phyloP scores from a whole-genome alignment of 805 yeast species.

The Lipomyces orientalis region DNA sequence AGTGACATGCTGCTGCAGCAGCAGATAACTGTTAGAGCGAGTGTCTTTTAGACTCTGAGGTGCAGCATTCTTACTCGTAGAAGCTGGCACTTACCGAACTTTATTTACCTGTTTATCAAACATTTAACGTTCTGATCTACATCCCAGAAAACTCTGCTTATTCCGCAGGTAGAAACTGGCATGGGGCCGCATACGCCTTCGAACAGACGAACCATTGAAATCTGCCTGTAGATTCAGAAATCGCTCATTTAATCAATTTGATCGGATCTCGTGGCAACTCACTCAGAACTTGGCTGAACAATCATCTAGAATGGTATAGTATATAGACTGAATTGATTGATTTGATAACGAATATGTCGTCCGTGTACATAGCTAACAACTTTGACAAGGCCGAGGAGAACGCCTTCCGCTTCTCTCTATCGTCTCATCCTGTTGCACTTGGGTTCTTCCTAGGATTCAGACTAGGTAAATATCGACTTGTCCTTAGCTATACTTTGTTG shows the following conservation, averaged over 20 bases:
- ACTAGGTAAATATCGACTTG: conserved; percentile 47
- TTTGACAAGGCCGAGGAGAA: conserved; percentile 29
- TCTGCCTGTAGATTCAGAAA: not conserved
- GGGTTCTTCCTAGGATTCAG: conserved; percentile 67
- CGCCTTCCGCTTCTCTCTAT: conserved; percentile 43
- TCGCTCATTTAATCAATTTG: not conserved
- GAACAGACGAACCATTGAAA: not conserved
- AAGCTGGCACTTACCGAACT: not conserved
- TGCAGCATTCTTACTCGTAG: too few relatives aligned
- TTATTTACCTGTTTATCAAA: not conserved
- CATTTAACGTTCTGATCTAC: not conserved
- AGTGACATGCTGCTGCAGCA: not conserved
- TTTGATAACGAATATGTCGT: not conserved
- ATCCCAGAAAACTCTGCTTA: not conserved
- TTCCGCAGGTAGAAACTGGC: not conserved
- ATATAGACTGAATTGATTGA: not conserved
- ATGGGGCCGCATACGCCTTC: not conserved
- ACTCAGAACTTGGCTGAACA: not conserved
- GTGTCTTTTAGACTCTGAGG: not conserved
- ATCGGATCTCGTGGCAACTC: not conserved
- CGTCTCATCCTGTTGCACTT: conserved; percentile 84
- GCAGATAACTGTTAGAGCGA: not conserved
- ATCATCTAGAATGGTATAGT: not conserved
- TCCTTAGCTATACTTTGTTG: not conserved
- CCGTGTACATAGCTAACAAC: not conserved